phyloP scores from a whole-genome alignment of 768 basidiomycete genomes.

The Macrolepiota dolichaula region DNA sequence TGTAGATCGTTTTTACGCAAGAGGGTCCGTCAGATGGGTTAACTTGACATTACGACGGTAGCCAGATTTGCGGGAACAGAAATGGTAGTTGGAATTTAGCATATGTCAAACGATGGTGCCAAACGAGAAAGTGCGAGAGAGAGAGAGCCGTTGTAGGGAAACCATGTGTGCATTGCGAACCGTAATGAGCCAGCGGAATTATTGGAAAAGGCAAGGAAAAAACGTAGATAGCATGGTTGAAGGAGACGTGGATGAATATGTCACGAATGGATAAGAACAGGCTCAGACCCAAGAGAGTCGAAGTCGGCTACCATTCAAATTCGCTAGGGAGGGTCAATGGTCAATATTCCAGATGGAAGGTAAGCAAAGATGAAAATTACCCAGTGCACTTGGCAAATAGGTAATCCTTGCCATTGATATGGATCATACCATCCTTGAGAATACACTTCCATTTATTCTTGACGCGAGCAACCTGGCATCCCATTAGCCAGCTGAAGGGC shows the following conservation, averaged over 20 bases:
- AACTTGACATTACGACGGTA: background rate
- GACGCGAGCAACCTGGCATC: constrained; percentile 85
- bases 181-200: background rate
- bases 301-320: constrained; percentile 35
- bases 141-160: background rate
- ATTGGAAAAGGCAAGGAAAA: background rate
- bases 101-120: background rate
- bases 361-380: constrained; percentile 41
- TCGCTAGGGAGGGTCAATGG: constrained; percentile 23
- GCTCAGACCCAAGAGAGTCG: background rate
- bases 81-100: background rate
- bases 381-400: constrained; percentile 96
- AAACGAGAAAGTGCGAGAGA: background rate
- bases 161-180: background rate
- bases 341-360: background rate
- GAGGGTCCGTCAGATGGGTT: background rate
- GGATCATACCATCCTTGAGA: constrained; percentile 96
- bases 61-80: background rate
- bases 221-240: background rate
- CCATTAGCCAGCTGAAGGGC: constrained; percentile 4
- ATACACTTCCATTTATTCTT: constrained; percentile 99
- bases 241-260: background rate
- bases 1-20: background rate
- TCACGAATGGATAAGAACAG: background rate
- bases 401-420: constrained; percentile 96